A percentile compares a stretch with the other conserved stretches of the same genome.
Evolutionary conservation across 176 grass and related monocot genomes (phyloP).

Genomic region (Oryza punctata): DNA sequence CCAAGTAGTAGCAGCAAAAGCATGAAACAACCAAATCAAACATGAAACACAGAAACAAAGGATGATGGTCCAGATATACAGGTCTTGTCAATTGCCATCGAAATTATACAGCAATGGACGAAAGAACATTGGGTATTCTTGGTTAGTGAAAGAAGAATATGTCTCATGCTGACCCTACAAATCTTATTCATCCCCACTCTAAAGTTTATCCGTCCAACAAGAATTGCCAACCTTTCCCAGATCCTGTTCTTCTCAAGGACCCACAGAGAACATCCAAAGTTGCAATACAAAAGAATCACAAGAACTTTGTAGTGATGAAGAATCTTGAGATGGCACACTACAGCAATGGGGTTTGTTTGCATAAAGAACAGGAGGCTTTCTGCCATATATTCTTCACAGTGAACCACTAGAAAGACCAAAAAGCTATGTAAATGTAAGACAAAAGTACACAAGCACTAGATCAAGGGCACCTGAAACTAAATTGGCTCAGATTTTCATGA

Average conservation of each 20-base stretch:
- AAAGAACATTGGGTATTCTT: slow-evolving; percentile 17
- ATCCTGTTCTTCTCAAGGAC: slow-evolving; percentile 28
- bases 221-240: slow-evolving; percentile 36
- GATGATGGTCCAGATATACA: not conserved
- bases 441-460: not conserved
- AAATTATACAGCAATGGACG: not conserved
- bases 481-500: too few relatives aligned
- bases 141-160: slow-evolving; percentile 32
- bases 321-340: not conserved
- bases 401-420: not conserved
- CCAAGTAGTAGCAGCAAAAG: slow-evolving; percentile 7
- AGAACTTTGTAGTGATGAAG: not conserved
- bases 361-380: not conserved
- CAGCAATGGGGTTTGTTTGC: not conserved
- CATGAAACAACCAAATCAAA: not conserved
- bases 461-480: not conserved
- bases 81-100: too few relatives aligned
- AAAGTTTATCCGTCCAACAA: slow-evolving; percentile 11
- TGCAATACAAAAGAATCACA: not conserved
- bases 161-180: slow-evolving; percentile 2
- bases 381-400: not conserved
- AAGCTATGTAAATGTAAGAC: not conserved
- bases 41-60: not conserved
- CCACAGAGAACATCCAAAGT: not conserved
- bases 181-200: not conserved